phyloP scores from a whole-genome alignment of 139 green algal species.

The Chlamydomonas incerta region DNA sequence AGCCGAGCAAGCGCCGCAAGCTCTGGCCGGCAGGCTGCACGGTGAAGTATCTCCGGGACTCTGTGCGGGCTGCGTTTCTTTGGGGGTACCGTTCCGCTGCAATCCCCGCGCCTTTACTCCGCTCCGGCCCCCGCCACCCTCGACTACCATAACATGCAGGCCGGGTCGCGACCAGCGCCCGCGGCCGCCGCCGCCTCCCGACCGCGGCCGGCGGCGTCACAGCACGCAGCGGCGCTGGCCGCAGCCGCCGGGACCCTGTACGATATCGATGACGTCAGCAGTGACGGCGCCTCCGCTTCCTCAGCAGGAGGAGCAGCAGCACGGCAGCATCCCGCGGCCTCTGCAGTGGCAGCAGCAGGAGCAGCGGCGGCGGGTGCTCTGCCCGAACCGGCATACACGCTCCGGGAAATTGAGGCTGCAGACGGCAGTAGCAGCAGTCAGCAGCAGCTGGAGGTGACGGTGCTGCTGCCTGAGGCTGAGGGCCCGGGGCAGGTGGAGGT shows the following conservation, averaged over 20 bases:
- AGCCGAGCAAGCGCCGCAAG: too few relatives aligned
- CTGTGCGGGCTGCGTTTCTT: too few relatives aligned
- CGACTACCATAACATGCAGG: not conserved
- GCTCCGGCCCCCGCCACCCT: too few relatives aligned
- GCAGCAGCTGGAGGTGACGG: conserved; percentile 13
- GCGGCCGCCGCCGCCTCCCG: not conserved
- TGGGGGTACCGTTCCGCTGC: too few relatives aligned
- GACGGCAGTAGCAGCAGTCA: not conserved
- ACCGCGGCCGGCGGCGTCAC: not conserved
- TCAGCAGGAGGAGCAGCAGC: not conserved
- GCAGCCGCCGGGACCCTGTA: not conserved
- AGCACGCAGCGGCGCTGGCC: not conserved
- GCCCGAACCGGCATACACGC: not conserved
- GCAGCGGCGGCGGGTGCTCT: not conserved
- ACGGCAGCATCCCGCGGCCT: not conserved
- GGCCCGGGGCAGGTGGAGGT: conserved; percentile 26
- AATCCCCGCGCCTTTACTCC: too few relatives aligned
- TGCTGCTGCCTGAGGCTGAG: not conserved
- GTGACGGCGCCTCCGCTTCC: not conserved
- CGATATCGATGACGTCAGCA: conserved; percentile 7
- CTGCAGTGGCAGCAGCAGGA: not conserved
- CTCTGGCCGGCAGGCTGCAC: too few relatives aligned
- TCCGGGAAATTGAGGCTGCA: not conserved
- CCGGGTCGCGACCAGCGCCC: not conserved
- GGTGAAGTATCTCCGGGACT: too few relatives aligned